Percentiles rank a stretch among this genome's conserved stretches.
These are phyloP conservation scores for Ceratocystis huliohia DNA, from an alignment of 2,329 filamentous ascomycete species.

Conservation along the genomic window DNA sequence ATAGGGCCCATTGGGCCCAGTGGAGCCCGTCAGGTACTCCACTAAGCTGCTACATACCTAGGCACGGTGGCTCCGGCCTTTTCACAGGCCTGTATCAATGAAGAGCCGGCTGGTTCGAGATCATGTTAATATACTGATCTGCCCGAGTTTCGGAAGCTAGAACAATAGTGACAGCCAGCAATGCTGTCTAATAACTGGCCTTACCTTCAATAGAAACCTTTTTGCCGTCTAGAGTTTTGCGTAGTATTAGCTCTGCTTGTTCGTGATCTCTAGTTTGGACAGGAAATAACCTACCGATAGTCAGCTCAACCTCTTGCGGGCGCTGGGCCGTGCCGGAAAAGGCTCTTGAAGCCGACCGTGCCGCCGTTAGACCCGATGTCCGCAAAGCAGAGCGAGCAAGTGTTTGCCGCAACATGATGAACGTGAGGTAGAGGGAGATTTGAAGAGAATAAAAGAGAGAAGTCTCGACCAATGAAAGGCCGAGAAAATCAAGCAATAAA, in stretches of 20 bases:
- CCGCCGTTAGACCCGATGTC: conserved; percentile 42
- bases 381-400: conserved; percentile 56
- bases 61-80: conserved; percentile 87
- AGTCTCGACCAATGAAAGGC: neutral
- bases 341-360: conserved; percentile 50
- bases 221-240: conserved; percentile 62
- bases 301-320: conserved; percentile 89
- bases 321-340: conserved; percentile 71
- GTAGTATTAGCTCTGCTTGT: conserved; percentile 23
- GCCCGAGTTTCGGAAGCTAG: neutral
- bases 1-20: conserved; percentile 8
- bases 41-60: conserved; percentile 42
- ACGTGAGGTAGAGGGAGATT: neutral
- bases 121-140: conserved; percentile 20
- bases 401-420: conserved; percentile 54
- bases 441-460: neutral
- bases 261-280: conserved; percentile 25
- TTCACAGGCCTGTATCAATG: conserved; percentile 97
- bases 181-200: conserved; percentile 16
- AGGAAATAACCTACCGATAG: conserved; percentile 53
- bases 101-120: conserved; percentile 62
- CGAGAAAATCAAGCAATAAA: conserved; percentile 1
- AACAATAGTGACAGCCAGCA: neutral
- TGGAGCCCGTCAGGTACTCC: neutral
- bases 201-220: conserved; percentile 96